Conservation (phyloP, 139 green algal species). For the Tetradesmus lagerheimii region DNA sequence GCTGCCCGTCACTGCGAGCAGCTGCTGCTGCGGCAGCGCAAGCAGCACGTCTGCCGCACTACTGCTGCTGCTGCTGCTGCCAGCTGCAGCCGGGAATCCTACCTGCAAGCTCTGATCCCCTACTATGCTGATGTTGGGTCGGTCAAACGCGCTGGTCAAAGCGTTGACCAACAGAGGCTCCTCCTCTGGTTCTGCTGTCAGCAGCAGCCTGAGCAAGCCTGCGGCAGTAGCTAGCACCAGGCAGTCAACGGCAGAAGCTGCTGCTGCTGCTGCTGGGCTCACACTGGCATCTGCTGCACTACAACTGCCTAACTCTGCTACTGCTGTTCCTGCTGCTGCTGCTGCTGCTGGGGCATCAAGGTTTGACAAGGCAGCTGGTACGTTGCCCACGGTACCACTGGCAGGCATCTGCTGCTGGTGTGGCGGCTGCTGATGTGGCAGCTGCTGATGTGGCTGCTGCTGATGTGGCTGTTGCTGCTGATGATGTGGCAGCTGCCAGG, state of each 20-base stretch:
- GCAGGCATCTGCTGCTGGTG: neutral
- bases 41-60: neutral
- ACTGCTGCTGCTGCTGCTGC: neutral
- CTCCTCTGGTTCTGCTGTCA: neutral
- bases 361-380: neutral
- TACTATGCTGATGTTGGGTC: neutral
- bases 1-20: neutral
- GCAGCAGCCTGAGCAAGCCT: neutral
- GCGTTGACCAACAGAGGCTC: neutral
- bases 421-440: no score
- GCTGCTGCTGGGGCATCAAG: neutral
- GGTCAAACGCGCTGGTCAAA: neutral
- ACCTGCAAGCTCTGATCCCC: neutral
- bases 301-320: neutral
- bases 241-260: neutral
- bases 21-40: slow-evolving; percentile 9
- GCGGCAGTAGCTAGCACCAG: neutral
- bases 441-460: no score
- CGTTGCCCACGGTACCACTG: neutral
- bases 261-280: no score
- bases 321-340: neutral
- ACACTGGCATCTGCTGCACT: no score
- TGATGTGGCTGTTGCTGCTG: neutral
- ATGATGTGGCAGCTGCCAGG: neutral
- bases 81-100: neutral